Evolutionary conservation across 768 basidiomycete genomes (phyloP), one percentile per base, ranked within the genome.

Genomic region (Daedaleopsis nitida): DNA sequence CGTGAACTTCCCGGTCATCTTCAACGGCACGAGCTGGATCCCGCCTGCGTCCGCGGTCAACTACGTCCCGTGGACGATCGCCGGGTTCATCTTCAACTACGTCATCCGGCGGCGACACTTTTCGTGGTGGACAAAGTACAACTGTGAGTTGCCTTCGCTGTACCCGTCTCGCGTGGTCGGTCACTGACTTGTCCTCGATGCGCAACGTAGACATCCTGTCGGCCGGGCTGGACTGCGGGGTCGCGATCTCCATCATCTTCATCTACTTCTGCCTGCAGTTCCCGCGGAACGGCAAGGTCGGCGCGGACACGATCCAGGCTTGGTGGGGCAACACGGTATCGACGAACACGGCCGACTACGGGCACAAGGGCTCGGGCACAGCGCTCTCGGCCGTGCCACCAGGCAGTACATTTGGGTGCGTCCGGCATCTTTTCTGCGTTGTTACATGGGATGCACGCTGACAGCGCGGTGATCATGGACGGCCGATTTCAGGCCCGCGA

Each of bases 11-110:
- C 70, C 70, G 32, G 68, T 91, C 59, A 81, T 92, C 68, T 88
- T 92, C 70, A 82, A 82, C 51, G 93, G 91, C 9, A 83, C 88
- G 12, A 74, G 77, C 35, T 75, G 75, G 55, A 92, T 95, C 55
- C 94, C 94, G 4, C 92, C 93, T 16, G 92, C 92, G 14, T 89
- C 86, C 0, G 89, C 92, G 8, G 79, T 94, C 70, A 96, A 96
- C 73, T 96, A 88, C 71, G 82, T 93, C 5, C 86, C 88, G 2
- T 94, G 89, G 89, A 83, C 87, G 65, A 77, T 86, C 62, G 81
- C 87, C 43, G 86, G 86, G 17, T 93, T 93, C 70, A 75, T 92
- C 42, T 95, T 95, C 77, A 92, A 91, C 68, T 89, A 80, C 69
- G 68, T 86, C 24, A 80, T 89, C 49, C 81, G 89, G 67, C 77